Evolutionary conservation across 2,329 filamentous ascomycete genomes (phyloP).

Genomic region (Claviceps sp.): DNA sequence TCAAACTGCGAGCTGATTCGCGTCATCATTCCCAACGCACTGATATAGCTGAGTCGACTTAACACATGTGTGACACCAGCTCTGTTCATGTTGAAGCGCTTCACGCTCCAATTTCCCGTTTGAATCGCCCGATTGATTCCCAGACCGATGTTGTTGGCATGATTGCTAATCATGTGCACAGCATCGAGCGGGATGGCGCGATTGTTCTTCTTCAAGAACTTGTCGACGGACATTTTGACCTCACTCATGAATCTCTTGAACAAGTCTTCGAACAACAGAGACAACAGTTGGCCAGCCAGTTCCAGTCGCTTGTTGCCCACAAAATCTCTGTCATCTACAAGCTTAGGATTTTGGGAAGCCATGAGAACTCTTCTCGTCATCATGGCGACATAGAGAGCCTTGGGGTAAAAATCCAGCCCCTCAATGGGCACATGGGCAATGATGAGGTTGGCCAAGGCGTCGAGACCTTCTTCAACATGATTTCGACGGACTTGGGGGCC

Average conservation of each 20-base stretch:
- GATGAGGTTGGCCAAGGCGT: conserved; percentile 82
- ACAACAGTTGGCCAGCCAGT: conserved; percentile 84
- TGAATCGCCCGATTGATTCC: conserved; percentile 95
- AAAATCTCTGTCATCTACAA: conserved; percentile 94
- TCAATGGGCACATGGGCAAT: conserved; percentile 90
- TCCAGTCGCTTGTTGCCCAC: conserved; percentile 96
- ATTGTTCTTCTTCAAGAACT: conserved; percentile 87
- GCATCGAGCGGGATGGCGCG: conserved; percentile 81
- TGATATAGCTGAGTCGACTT: conserved; percentile 90
- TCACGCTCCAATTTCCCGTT: conserved; percentile 94
- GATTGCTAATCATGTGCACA: conserved; percentile 67
- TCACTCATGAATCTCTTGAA: conserved; percentile 91
- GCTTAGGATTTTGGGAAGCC: conserved; percentile 75
- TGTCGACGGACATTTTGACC: conserved; percentile 88
- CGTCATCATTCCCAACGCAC: conserved; percentile 98
- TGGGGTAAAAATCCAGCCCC: conserved; percentile 89
- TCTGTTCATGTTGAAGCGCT: conserved; percentile 97
- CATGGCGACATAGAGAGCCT: conserved; percentile 88
- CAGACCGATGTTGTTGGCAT: conserved; percentile 75
- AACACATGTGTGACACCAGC: conserved; percentile 94
- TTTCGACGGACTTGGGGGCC: conserved; percentile 53
- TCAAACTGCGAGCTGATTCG: conserved; percentile 97
- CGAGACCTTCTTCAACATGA: conserved; percentile 79
- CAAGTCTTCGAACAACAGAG: conserved; percentile 88
- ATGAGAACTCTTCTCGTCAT: conserved; percentile 96